These are phyloP conservation scores for Rhodotorula toruloides DNA, from an alignment of 768 basidiomycete genomes.

Conservation along the genomic window DNA sequence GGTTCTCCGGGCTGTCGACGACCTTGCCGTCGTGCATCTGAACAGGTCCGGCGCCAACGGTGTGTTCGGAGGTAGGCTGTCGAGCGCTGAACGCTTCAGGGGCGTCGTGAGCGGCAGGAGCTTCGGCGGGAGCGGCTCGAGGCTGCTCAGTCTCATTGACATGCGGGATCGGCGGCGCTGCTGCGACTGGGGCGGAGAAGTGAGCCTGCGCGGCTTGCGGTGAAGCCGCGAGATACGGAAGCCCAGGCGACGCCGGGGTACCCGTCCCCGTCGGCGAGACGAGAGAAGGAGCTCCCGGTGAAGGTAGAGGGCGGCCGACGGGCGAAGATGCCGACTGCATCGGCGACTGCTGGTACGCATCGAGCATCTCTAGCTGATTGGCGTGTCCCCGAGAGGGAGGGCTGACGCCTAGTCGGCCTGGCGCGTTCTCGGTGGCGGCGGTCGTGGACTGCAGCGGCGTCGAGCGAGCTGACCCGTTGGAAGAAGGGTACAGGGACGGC, in stretches of 20 bases:
- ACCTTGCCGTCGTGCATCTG: slow-evolving; percentile 18
- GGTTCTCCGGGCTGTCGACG: slow-evolving; percentile 22
- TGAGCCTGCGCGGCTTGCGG: background rate
- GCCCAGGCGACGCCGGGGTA: background rate
- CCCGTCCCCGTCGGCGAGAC: background rate
- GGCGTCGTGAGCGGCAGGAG: background rate
- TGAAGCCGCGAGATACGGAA: slow-evolving; percentile 6
- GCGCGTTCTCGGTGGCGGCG: background rate
- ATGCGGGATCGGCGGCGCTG: background rate
- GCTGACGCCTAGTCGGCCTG: too few relatives aligned
- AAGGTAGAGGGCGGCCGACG: background rate
- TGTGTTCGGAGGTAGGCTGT: background rate
- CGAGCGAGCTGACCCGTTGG: background rate
- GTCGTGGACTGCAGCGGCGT: slow-evolving; percentile 6
- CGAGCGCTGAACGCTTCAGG: background rate
- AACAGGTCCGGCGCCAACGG: background rate
- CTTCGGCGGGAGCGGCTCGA: background rate
- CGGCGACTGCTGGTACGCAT: background rate
- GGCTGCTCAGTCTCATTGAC: background rate
- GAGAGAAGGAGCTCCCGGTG: background rate
- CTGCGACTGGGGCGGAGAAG: background rate
- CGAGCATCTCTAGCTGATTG: background rate
- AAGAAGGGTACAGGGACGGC: background rate
- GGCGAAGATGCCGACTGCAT: background rate
- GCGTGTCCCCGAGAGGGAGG: too few relatives aligned